Conservation (phyloP, 345 rosid genomes). For the Schrenkiella parvula region DNA sequence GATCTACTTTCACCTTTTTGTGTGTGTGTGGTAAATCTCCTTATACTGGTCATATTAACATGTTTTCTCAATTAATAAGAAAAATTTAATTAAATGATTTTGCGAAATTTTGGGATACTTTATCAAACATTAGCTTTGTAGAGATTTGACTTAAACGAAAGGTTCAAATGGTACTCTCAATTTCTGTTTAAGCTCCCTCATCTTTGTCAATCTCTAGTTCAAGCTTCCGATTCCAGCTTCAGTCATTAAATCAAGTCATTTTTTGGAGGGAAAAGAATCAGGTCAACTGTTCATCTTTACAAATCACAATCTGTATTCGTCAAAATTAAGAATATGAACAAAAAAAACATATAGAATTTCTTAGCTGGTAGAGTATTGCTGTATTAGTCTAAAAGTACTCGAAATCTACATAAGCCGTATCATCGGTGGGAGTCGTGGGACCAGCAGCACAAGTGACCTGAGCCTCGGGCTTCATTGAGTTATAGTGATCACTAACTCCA, state of each 20-base stretch:
- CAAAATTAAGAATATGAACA: conserved; percentile 32
- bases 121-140: neutral
- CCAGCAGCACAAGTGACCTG: conserved; percentile 33
- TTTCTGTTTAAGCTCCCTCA: neutral
- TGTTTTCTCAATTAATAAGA: neutral
- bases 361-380: neutral
- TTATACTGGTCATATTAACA: neutral
- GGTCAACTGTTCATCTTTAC: neutral
- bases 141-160: neutral
- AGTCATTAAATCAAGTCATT: neutral
- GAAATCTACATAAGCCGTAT: conserved; percentile 56
- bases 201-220: neutral
- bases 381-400: conserved; percentile 52
- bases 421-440: conserved; percentile 27
- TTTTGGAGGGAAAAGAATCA: neutral
- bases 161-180: neutral
- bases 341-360: neutral
- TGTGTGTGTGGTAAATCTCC: neutral
- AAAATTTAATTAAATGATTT: neutral
- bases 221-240: neutral
- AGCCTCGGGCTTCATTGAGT: conserved; percentile 10
- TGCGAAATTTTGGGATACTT: neutral
- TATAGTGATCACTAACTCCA: conserved; percentile 25
- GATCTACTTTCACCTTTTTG: neutral
- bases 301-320: conserved; percentile 21